Percentiles rank a stretch among this genome's conserved stretches.
phyloP scores from a whole-genome alignment of 1,284 basidiomycete genomes.

The Apiotrichum domesticum region DNA sequence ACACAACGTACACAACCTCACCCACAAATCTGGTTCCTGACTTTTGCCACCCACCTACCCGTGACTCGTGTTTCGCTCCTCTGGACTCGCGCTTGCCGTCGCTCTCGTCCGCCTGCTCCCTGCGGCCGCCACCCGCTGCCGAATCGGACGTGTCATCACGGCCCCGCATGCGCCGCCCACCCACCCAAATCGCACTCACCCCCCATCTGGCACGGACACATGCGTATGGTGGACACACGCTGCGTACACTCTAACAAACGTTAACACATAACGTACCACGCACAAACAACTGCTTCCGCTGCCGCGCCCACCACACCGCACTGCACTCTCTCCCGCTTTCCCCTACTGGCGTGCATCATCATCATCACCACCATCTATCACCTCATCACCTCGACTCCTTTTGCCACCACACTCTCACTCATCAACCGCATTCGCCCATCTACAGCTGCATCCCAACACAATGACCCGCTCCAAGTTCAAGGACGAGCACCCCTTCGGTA shows the following conservation, averaged over 20 bases:
- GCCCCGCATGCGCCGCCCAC: no score
- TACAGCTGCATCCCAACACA: constrained; percentile 1
- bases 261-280: no score
- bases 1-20: no score
- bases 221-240: not conserved
- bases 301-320: not conserved
- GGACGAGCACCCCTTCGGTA: constrained; percentile 98
- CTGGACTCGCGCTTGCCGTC: not conserved
- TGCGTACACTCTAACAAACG: no score
- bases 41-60: no score
- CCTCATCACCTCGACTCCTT: not conserved
- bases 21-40: no score
- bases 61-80: no score
- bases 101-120: not conserved
- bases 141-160: not conserved
- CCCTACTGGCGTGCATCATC: not conserved
- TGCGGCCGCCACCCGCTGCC: not conserved
- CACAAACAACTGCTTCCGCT: no score
- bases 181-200: not conserved
- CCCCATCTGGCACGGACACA: not conserved
- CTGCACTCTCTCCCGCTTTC: not conserved
- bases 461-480: constrained; percentile 98
- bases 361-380: not conserved
- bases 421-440: not conserved
- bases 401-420: not conserved